phyloP scores from a whole-genome alignment of 2,329 filamentous ascomycete genomes.

The Diplodia mutila region DNA sequence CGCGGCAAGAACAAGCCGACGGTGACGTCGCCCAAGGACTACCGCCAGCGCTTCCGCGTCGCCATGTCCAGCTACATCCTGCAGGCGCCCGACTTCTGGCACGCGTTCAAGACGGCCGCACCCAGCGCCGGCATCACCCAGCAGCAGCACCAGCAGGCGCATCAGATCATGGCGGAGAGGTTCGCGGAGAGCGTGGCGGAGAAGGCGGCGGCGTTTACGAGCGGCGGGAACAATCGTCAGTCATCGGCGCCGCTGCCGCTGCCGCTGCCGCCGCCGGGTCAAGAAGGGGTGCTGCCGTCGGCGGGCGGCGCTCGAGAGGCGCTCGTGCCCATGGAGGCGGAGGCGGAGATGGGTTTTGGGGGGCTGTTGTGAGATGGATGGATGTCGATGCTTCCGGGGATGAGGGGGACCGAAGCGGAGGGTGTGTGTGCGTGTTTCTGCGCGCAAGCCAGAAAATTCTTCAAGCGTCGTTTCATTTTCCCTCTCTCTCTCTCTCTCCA shows the following conservation, averaged over 20 bases:
- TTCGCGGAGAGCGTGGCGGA: background rate
- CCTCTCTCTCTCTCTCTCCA: background rate
- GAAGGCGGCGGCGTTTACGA: background rate
- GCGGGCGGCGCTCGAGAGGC: background rate
- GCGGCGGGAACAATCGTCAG: no score
- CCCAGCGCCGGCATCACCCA: background rate
- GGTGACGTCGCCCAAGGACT: conserved; percentile 96
- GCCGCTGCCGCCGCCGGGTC: no score
- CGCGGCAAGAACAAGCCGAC: conserved; percentile 87
- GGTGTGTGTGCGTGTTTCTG: background rate
- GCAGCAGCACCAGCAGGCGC: background rate
- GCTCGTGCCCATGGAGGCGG: background rate
- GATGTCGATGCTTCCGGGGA: background rate
- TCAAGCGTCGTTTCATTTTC: background rate
- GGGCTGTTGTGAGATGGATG: background rate
- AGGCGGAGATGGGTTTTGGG: conserved; percentile 7
- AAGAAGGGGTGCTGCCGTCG: background rate
- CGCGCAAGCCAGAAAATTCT: background rate
- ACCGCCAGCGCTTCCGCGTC: conserved; percentile 92
- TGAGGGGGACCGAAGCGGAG: background rate
- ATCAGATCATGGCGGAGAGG: background rate
- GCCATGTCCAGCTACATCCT: conserved; percentile 91
- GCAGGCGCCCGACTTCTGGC: conserved; percentile 76
- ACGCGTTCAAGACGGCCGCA: conserved; percentile 57
- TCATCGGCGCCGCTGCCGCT: no score